Evolutionary conservation across 2,329 filamentous ascomycete genomes (phyloP).

Genomic region (Alternaria viburni): DNA sequence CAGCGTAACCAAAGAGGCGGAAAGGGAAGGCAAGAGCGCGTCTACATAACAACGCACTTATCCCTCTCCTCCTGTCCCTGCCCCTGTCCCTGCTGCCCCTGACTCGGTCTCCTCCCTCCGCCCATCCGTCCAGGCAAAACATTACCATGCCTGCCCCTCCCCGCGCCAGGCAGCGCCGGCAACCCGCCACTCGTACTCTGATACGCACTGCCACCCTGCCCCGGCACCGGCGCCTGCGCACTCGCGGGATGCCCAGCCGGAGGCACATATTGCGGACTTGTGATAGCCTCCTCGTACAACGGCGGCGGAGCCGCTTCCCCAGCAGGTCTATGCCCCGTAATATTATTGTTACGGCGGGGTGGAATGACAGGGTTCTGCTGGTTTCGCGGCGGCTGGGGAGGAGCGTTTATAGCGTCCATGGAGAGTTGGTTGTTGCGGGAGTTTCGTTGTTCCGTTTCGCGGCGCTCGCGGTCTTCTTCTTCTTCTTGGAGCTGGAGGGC

Average conservation of each 20-base stretch:
- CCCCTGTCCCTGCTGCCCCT: background rate
- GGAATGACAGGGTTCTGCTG: constrained; percentile 54
- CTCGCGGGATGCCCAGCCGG: constrained; percentile 55
- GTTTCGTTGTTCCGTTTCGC: constrained; percentile 64
- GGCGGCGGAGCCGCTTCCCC: constrained; percentile 65
- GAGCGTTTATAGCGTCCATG: constrained; percentile 66
- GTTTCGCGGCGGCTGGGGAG: constrained; percentile 48
- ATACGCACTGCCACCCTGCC: constrained; percentile 36
- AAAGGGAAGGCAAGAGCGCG: background rate
- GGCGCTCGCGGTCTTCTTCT: constrained; percentile 79
- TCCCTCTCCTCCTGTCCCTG: constrained; percentile 30
- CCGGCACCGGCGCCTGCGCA: constrained; percentile 38
- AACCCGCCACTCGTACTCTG: constrained; percentile 19
- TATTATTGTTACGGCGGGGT: constrained; percentile 50
- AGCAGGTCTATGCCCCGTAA: constrained; percentile 44
- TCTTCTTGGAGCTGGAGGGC: constrained; percentile 94
- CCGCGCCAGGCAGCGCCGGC: constrained; percentile 17
- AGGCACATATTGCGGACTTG: constrained; percentile 61
- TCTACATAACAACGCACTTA: constrained; percentile 45
- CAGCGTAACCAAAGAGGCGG: background rate
- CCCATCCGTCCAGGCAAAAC: constrained; percentile 19
- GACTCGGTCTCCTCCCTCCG: background rate
- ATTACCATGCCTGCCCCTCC: background rate
- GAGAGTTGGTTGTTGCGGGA: constrained; percentile 72
- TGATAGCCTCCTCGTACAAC: constrained; percentile 69